Evolutionary conservation across 768 basidiomycete genomes (phyloP), one percentile per base, ranked within the genome.

Genomic region (Hericium rajendrae): DNA sequence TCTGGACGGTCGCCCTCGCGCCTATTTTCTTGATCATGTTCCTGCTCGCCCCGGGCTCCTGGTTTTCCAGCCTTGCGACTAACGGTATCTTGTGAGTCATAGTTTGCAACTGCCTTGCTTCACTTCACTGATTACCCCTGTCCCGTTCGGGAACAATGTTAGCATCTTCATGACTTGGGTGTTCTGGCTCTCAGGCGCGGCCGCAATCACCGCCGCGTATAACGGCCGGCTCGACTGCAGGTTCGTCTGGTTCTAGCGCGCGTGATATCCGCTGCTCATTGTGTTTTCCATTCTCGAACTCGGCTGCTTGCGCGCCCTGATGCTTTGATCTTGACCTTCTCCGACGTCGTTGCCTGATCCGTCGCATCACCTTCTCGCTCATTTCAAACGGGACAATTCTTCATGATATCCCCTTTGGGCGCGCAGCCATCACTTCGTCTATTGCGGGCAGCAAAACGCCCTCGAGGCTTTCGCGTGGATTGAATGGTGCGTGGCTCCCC

Each of bases 181-280:
- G 10, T 62, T 63, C 51, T 63, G 62, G 62, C 62, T 63, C 50
- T 56, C 62, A 20, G 62, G 62, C n/a, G 62, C 62, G 37, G 62
- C 62, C 16, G 57, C 62, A 11, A 39, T 63, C 11, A 56, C 62
- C 12, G 38, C 32, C 0, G 41, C 60, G 48, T 46, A 62, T 22
- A 51, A 50, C 22, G 55, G 53, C 4, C 52, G 50, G 22, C 56
- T 61, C 12, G 32, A 59, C 32, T 63, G 62, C 57, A 12, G n/a
- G 62, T 63, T 41, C 26, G 26, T 20, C 20, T 18, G 22, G 4
- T 5, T 39, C 11, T 55, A 3, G 20, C n/a, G 5, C 41, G 26
- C n/a, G 3, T 39, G 16, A 48, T 18, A 32, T 9, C 53, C 20
- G 43, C 55, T 46, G 39, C 16, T 26, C 20, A 20, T n/a, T 11